phyloP scores from a whole-genome alignment of 1,139 yeast genomes.

The Citeromyces hawaiiensis region DNA sequence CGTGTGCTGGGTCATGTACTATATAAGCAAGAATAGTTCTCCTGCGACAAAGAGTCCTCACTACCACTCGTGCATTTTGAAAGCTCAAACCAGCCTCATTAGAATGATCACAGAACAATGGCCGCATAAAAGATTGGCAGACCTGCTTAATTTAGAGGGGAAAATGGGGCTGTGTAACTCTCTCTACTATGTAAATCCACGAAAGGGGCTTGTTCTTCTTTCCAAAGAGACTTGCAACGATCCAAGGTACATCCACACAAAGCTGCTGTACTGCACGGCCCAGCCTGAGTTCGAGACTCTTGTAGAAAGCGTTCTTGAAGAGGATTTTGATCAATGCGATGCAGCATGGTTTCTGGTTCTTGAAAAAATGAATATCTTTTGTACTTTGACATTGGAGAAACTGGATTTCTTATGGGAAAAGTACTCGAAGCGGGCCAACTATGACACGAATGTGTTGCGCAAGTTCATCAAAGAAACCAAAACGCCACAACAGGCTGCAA shows the following conservation, averaged over 20 bases:
- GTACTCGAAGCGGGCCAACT: not conserved
- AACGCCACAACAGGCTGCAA: not conserved
- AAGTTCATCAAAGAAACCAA: not conserved
- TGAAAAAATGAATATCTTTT: not conserved
- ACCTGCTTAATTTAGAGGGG: not conserved
- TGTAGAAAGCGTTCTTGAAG: not conserved
- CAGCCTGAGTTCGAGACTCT: not conserved
- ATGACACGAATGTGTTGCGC: not conserved
- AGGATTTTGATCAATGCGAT: not conserved
- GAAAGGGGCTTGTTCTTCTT: not conserved
- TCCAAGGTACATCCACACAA: not conserved
- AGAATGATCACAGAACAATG: not conserved
- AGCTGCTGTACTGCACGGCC: not conserved
- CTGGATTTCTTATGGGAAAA: not conserved
- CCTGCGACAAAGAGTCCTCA: not conserved
- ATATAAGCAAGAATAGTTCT: not conserved
- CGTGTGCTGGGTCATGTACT: not conserved
- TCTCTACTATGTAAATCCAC: not conserved
- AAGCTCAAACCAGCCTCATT: not conserved
- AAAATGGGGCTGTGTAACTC: not conserved
- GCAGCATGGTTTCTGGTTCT: not conserved
- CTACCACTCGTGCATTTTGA: conserved; percentile 1
- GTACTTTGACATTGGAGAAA: not conserved
- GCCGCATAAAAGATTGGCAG: not conserved
- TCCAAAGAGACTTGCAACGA: not conserved